phyloP scores from a whole-genome alignment of 129 eudicot genomes.

The Chrysanthemum makinoi region DNA sequence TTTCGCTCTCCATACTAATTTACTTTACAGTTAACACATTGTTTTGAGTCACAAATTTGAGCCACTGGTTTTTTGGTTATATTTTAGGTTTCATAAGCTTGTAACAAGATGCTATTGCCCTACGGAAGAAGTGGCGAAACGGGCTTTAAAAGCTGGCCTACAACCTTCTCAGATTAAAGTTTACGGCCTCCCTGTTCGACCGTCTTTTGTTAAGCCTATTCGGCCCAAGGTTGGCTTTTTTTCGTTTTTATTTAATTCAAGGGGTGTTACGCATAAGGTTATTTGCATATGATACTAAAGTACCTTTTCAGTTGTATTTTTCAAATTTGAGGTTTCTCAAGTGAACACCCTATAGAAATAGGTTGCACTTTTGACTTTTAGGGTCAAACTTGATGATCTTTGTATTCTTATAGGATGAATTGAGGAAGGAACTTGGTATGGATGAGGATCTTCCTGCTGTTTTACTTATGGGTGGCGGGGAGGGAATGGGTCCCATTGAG shows the following conservation, averaged over 20 bases:
- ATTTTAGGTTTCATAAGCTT: constrained; percentile 95
- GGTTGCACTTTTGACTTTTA: constrained; percentile 3
- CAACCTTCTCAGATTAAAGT: constrained; percentile 84
- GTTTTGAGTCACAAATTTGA: constrained; percentile 3
- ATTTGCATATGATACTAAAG: no score
- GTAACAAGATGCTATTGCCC: constrained; percentile 99
- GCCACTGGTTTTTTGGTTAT: constrained; percentile 15
- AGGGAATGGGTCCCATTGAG: constrained; percentile 99
- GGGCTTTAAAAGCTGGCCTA: constrained; percentile 91
- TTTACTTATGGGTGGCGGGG: constrained; percentile 97
- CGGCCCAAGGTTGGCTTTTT: constrained; percentile 68
- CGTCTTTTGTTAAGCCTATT: constrained; percentile 89
- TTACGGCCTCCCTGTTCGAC: constrained; percentile 94
- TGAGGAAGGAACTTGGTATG: constrained; percentile 93
- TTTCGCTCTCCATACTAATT: constrained; percentile 11
- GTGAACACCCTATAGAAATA: neutral
- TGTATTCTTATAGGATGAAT: constrained; percentile 50
- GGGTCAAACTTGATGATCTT: constrained; percentile 23
- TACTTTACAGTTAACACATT: neutral
- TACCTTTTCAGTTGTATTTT: no score
- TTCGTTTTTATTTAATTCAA: neutral
- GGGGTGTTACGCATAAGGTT: no score
- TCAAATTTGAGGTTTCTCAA: neutral
- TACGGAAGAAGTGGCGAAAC: constrained; percentile 88
- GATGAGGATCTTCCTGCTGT: constrained; percentile 93